Evolutionary conservation across 768 basidiomycete species (phyloP), one percentile per base, ranked within the genome.

Genomic region (Mrakia hoshinonis): DNA sequence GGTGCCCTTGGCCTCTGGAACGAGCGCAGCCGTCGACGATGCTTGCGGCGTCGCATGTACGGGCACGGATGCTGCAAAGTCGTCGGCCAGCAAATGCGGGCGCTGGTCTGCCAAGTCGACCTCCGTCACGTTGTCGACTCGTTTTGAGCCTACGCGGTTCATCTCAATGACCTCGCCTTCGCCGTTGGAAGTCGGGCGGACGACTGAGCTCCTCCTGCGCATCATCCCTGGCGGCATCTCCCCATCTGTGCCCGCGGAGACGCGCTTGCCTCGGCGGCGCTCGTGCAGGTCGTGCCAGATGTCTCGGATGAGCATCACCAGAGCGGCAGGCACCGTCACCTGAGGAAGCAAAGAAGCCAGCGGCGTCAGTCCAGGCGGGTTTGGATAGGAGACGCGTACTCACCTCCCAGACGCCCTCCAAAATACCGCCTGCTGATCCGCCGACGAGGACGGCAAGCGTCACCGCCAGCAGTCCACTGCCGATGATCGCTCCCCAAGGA

Each of bases 291-390:
- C 81, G 49, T 76, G 74, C 61, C 74, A 85, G 52, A 81, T 64
- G 76, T 97, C 92, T 61, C 87, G 85, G 6, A 84, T 46, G 47
- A 93, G 83, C 79, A 92, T 92, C 67, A 85, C 78, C 0, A 83
- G 77, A 0, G 91, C 92, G 60, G 91, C 91, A 0, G 94, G 91
- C 13, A 91, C 83, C 4, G 86, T 89, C 60, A 95, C 89, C 80
- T 70, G 68, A 4, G 20, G 9, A 43, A 20, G 20, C 22, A 58
- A 51, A 39, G 22, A n/a, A 49, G 6, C 4, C 31, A 24, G 36
- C 7, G 48, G 4, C 20, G 54, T 54, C 67, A 55, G 18, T 26
- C 26, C 22, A 2, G 1, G 2, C 39, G 6, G 15, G 39, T 15
- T 47, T 31, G 47, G 34, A n/a, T 20, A 15, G n/a, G 22, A 34